These are phyloP conservation scores for Hanseniaspora opuntiae DNA, from an alignment of 805 yeast genomes.

Conservation along the genomic window DNA sequence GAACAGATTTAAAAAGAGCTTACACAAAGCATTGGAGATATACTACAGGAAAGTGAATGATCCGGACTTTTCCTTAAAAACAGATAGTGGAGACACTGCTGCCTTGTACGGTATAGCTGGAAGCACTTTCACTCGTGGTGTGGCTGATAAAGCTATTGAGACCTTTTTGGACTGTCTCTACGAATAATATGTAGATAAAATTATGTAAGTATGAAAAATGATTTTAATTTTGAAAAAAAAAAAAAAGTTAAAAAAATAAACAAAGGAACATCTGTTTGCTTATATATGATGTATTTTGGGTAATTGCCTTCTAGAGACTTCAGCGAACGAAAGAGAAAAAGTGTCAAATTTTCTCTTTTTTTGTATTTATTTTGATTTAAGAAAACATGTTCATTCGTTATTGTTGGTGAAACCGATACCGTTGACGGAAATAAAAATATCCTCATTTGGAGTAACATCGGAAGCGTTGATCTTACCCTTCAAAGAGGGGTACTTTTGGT, in stretches of 20 bases:
- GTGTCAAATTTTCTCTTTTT: not conserved
- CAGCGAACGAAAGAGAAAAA: too few species aligned
- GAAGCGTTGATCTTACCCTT: not conserved
- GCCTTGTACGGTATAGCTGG: constrained; percentile 95
- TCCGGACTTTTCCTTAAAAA: constrained; percentile 16
- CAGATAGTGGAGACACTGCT: constrained; percentile 52
- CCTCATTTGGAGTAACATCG: not conserved
- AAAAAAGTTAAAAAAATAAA: not conserved
- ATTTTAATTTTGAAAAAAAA: too few species aligned
- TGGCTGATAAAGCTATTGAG: constrained; percentile 65
- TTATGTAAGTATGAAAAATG: too few species aligned
- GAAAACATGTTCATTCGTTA: not conserved
- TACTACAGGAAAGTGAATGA: constrained; percentile 9
- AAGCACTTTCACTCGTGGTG: constrained; percentile 66
- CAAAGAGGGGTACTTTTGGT: not conserved
- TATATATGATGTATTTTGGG: not conserved
- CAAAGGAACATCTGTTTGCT: not conserved
- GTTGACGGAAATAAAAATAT: constrained; percentile 1
- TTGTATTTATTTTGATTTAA: not conserved
- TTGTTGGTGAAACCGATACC: not conserved
- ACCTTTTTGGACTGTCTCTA: constrained; percentile 75
- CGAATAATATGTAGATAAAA: constrained; percentile 24
- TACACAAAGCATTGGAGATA: constrained; percentile 30
- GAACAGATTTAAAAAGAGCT: not conserved
- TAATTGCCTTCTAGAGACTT: not conserved